Percentiles rank a stretch among this genome's conserved stretches.
phyloP scores from a whole-genome alignment of 169 alveolate genomes.

The Eimeria necatrix region DNA sequence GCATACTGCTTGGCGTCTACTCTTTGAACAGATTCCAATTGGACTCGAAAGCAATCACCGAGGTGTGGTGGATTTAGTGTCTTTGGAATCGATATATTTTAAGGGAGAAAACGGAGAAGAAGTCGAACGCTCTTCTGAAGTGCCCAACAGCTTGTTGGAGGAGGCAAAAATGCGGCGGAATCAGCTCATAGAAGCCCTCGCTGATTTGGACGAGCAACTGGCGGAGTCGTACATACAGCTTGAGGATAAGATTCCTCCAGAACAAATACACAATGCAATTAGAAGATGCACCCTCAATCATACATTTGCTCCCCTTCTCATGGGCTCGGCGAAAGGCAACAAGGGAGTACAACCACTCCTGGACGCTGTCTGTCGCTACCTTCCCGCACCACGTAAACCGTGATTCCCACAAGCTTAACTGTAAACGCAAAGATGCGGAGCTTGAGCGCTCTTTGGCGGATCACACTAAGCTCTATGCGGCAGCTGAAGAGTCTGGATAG shows the following conservation, averaged over 20 bases:
- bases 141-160: constrained; percentile 88
- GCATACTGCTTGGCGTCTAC: too few species aligned
- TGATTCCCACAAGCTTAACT: background rate
- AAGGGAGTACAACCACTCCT: constrained; percentile 96
- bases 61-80: constrained; percentile 95
- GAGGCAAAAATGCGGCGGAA: constrained; percentile 84
- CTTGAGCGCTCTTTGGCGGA: background rate
- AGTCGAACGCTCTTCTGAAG: constrained; percentile 84
- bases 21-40: constrained; percentile 88
- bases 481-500: background rate
- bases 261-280: constrained; percentile 79
- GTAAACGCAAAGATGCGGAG: background rate
- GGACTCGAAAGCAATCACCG: constrained; percentile 89
- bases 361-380: constrained; percentile 95
- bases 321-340: constrained; percentile 98
- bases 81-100: constrained; percentile 90
- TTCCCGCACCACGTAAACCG: constrained; percentile 88
- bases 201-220: constrained; percentile 96
- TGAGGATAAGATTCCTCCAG: constrained; percentile 4
- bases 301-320: constrained; percentile 93
- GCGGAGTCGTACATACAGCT: constrained; percentile 93
- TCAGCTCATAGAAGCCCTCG: constrained; percentile 91
- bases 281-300: constrained; percentile 83
- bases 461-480: background rate
- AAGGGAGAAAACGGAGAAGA: constrained; percentile 93